Evolutionary conservation across 306 rosid species (phyloP).

Genomic region (Castanea crenata): DNA sequence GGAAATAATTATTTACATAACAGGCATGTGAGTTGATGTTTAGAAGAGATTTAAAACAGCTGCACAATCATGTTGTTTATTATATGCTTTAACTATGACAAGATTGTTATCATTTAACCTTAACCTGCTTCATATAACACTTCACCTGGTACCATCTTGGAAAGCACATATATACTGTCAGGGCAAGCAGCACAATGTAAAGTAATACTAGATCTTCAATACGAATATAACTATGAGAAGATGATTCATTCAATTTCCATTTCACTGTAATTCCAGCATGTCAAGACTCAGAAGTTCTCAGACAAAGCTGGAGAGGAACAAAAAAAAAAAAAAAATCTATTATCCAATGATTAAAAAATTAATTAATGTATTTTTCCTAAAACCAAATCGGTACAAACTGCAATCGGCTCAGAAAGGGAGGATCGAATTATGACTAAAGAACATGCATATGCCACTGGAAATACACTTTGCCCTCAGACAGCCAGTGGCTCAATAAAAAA

Average conservation of each 20-base stretch:
- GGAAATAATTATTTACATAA: neutral
- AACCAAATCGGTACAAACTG: constrained; percentile 10
- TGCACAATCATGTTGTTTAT: neutral
- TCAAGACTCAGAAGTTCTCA: constrained; percentile 30
- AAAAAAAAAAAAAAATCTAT: neutral
- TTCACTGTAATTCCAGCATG: constrained; percentile 19
- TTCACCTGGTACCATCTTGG: neutral
- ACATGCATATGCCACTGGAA: constrained; percentile 31
- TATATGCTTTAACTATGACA: no score
- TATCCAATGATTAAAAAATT: constrained; percentile 25
- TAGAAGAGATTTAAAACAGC: neutral
- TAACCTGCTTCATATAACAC: neutral
- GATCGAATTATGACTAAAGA: constrained; percentile 29
- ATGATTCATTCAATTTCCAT: constrained; percentile 11
- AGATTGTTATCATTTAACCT: no score
- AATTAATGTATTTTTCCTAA: constrained; percentile 15
- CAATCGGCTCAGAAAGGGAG: constrained; percentile 35
- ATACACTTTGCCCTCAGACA: constrained; percentile 29
- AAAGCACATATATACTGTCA: neutral
- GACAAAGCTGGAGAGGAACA: neutral
- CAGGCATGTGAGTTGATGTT: neutral
- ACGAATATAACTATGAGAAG: neutral
- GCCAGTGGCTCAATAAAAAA: constrained; percentile 25
- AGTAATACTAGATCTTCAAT: no score
- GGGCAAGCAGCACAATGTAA: no score